Evolutionary conservation across 2,329 filamentous ascomycete species (phyloP).

Genomic region (Colletotrichum sojae): DNA sequence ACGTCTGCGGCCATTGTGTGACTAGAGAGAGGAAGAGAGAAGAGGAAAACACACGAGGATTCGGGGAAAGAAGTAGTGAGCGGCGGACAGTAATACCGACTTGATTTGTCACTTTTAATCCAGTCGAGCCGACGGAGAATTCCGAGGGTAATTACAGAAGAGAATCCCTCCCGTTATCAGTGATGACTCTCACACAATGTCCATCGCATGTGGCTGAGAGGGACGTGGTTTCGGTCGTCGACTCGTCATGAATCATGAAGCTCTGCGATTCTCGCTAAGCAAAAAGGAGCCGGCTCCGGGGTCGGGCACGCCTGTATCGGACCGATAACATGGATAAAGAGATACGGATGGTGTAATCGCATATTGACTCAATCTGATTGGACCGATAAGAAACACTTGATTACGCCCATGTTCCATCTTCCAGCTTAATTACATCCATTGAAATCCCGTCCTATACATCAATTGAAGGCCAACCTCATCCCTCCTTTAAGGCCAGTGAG

Average conservation of each 20-base stretch:
- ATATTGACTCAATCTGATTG: constrained; percentile 13
- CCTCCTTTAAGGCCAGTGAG: no score
- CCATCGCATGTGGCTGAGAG: constrained; percentile 17
- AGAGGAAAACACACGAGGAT: not conserved
- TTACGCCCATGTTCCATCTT: not conserved
- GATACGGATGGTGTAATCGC: constrained; percentile 23
- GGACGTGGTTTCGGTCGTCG: constrained; percentile 10
- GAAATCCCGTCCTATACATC: no score
- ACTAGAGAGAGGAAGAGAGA: not conserved
- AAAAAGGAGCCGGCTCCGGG: constrained; percentile 39
- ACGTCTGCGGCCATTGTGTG: constrained; percentile 38
- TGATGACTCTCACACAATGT: constrained; percentile 17
- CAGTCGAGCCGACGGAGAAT: not conserved
- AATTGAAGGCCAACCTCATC: no score
- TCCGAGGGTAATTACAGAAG: not conserved
- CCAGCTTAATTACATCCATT: not conserved
- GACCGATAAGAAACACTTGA: not conserved
- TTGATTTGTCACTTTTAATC: constrained; percentile 7
- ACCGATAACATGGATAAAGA: constrained; percentile 14
- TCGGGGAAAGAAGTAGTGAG: constrained; percentile 16
- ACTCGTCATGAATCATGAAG: constrained; percentile 39
- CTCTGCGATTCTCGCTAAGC: constrained; percentile 30
- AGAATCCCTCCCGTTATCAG: constrained; percentile 1
- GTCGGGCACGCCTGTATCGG: constrained; percentile 26
- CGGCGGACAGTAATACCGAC: not conserved